Conservation (phyloP, 352 stramenopile species). For the Phytophthora kernoviae region DNA sequence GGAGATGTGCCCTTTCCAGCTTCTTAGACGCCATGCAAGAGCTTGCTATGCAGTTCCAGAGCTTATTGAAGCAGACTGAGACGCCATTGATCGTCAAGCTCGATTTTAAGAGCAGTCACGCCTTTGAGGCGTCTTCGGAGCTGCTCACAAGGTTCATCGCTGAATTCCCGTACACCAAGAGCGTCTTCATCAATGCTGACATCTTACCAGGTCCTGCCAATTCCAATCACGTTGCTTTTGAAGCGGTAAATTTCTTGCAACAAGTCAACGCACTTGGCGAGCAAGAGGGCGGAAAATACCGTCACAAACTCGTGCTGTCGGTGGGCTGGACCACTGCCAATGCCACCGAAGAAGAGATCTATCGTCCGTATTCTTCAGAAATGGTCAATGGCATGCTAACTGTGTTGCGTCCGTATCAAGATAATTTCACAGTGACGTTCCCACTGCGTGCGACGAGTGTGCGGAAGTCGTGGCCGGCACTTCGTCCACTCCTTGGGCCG, state of each 20-base stretch:
- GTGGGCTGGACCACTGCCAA: constrained; percentile 77
- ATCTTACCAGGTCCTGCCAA: constrained; percentile 65
- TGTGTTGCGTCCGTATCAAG: constrained; percentile 43
- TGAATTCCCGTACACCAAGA: constrained; percentile 49
- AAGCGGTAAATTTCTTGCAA: constrained; percentile 52
- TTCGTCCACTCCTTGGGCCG: constrained; percentile 46
- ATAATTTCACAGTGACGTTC: constrained; percentile 63
- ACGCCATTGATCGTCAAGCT: constrained; percentile 72
- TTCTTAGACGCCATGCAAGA: constrained; percentile 58
- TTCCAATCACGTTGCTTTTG: constrained; percentile 41
- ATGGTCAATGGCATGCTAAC: constrained; percentile 71
- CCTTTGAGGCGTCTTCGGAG: constrained; percentile 44
- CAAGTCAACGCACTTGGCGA: constrained; percentile 39
- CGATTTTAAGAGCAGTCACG: constrained; percentile 71
- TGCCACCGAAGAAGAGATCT: constrained; percentile 50
- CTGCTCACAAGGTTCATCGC: constrained; percentile 42
- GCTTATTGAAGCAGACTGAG: constrained; percentile 1
- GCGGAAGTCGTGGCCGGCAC: constrained; percentile 52
- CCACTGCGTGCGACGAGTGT: constrained; percentile 66
- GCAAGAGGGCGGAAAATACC: constrained; percentile 30
- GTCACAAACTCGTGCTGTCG: constrained; percentile 72
- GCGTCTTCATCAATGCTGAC: constrained; percentile 75
- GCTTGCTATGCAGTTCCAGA: constrained; percentile 28
- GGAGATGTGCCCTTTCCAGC: constrained; percentile 46
- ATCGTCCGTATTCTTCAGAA: constrained; percentile 47